Base-by-base conservation (phyloP, 805 yeast species). In the Ogataea degrootiae region DNA sequence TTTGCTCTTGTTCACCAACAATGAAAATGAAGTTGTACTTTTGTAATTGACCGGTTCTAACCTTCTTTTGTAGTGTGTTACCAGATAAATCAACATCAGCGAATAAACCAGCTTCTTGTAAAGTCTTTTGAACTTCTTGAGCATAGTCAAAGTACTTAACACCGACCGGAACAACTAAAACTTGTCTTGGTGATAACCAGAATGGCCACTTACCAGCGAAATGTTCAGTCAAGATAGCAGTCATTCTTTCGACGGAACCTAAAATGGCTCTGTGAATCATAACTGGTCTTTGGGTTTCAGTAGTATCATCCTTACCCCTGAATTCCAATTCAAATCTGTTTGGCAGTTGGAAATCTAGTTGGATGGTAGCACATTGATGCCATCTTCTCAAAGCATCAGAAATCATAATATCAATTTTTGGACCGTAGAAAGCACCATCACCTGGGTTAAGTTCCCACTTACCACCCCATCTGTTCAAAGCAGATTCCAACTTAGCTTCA, bases 141-240 rank as follows among this genome's bases (percentile, higher is more conserved):
- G 98, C 99, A 65, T 94, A 94, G 55, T 84, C 96, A 63, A 76
- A 82, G 76, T 85, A 92, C 70, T 87, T 89, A 55, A 87, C 95
- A 64, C 97, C 97, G 60, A 94, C 97, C 59, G 99, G 99, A 31
- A 94, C 94, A 61, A 94, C 95, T 60, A 92, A 76, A 49, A 92
- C 80, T 74, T 94, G 99, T 75, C 99, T 86, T 63, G 99, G 99
- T n/a, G 98, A 91, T 66, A 94, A 78, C 99, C 99, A 94, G 79
- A 94, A 88, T 64, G 99, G 99, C 99, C 99, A 94, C 69, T 90
- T 94, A 63, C 99, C 99, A 66, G 91, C 96, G 73, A 77, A 94
- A 75, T 94, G 99, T 73, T 94, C 99, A 50, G 96, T 91, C 70
- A 94, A 82, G 60, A 94, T 92, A 54, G 97, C 99, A 54, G 96